Conservation (phyloP, 1,284 basidiomycete species). For the Boletus sp. region DNA sequence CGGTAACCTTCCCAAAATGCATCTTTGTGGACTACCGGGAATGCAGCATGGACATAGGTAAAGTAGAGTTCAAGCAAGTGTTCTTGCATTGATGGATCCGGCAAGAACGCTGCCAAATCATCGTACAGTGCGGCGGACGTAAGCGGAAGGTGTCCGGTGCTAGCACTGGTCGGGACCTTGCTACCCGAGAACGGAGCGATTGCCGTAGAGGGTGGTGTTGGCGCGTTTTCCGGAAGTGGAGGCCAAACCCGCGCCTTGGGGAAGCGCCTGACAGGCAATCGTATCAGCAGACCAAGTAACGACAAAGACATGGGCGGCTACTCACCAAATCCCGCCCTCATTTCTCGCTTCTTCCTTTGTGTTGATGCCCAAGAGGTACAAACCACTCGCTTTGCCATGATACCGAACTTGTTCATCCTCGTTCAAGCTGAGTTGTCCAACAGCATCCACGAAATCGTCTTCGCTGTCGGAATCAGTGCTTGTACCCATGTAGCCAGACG, state of each 20-base stretch:
- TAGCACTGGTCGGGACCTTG: conserved; percentile 8
- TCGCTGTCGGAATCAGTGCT: conserved; percentile 38
- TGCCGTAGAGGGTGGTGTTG: conserved; percentile 10
- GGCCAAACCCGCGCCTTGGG: conserved; percentile 83
- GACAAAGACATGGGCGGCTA: conserved; percentile 2
- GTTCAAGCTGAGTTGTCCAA: conserved; percentile 81
- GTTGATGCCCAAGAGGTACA: conserved; percentile 68
- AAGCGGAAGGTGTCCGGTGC: conserved; percentile 11
- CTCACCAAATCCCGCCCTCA: conserved; percentile 75
- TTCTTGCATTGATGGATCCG: conserved; percentile 55
- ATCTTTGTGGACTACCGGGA: conserved; percentile 71
- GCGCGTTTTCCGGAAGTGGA: conserved; percentile 40
- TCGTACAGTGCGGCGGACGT: conserved; percentile 32
- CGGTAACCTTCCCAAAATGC: conserved; percentile 63
- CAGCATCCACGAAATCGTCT: conserved; percentile 61
- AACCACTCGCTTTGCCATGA: conserved; percentile 75
- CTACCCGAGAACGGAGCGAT: conserved; percentile 1
- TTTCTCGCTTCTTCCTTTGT: conserved; percentile 61
- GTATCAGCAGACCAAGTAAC: conserved; percentile 1
- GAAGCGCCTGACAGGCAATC: conserved; percentile 54
- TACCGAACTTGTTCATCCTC: conserved; percentile 79
- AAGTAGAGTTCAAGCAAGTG: conserved; percentile 75
- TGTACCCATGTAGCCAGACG: conserved; percentile 28
- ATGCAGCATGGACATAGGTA: conserved; percentile 68
- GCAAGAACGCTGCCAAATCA: conserved; percentile 41